Evolutionary conservation across 192 early-diverging fungal species (phyloP), one percentile per base, ranked within the genome.

Genomic region (Glomus cerebriforme): DNA sequence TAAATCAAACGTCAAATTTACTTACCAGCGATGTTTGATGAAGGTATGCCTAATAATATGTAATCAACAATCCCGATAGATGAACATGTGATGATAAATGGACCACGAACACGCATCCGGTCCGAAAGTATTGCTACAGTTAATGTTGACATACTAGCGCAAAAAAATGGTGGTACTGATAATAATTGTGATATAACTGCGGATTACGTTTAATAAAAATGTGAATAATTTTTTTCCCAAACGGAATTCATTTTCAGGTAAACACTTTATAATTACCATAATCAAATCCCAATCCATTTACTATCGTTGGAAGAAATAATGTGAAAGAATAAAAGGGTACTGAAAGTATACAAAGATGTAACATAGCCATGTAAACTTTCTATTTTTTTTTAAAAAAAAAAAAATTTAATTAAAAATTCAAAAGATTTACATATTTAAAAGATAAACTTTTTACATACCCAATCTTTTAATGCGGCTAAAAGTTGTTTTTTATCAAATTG

Each of bases 301-400:
- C 87, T n/a, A 95, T 92, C 15, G 88, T 89, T 0, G 93, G 92
- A 47, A 95, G 81, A 77, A 93, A 93, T 12, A 92, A 86, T 49
- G 88, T 85, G 54, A 92, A 87, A 74, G 88, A 89, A 54, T 91
- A 91, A 5, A 90, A 77, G 7, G 90, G 88, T 10, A 88, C 91
- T 68, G 87, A 83, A 59, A 88, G 85, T 5, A 90, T 87, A 71
- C 92, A 91, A 75, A 90, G 90, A 24, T 91, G 87, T 24, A 92
- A 67, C 37, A 87, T 84, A 24, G 86, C 84, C 47, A 90, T 78
- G 26, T 89, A 71, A 3, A 85, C 81, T 73, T 85, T 85, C 84
- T 73, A 49, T 19, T 32, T n/a, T n/a, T n/a, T 32, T 65, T 66
- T 32, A 73, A 31, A 49, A 17, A 29, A n/a, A 70, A 43, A n/a